Evolutionary conservation across 2,329 filamentous ascomycete genomes (phyloP), one percentile per base, ranked within the genome.

Genomic region (Aspergillus persii): DNA sequence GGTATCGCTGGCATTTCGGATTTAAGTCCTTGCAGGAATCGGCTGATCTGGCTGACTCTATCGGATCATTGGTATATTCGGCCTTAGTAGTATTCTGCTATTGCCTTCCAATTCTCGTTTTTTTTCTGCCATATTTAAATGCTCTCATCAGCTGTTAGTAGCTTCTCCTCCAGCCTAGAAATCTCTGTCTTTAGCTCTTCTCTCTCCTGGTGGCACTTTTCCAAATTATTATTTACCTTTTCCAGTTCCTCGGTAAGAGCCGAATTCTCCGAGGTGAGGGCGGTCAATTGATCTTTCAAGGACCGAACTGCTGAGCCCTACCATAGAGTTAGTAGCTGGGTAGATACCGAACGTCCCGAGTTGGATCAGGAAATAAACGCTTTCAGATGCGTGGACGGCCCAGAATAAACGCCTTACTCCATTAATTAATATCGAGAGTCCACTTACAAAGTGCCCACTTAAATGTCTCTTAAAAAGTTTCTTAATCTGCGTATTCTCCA

Each of bases 401-500:
- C 27, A 54, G 50, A 62, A 62, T 7, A 26, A 54, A 41, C 57
- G 29, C 2, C 60, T 57, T 8, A 59, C 60, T 54, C 53, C 54
- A 8, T 50, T 36, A 31, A 53, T 54, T 23, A 61, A 29, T 41
- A 51, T 33, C 39, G 81, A 80, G 51, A 60, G 60, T 3, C 55
- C 55, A 23, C 58, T 56, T n/a, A 63, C 58, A 39, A 58, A 63
- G 50, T 63, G 55, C 39, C 58, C 58, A 36, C 61, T 63, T 11
- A 63, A 53, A 18, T 63, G 52, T 23, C 50, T 62, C 12, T 59
- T 41, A 52, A 62, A 62, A 7, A 62, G 26, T 1, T 52, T 7
- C 30, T 58, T 36, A 4, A 64, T 46, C 36, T 36, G 53, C 18
- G 53, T 44, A 33, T 64, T 53, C 9, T 62, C 50, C 2, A 64